Base-by-base conservation (phyloP, 2,329 filamentous ascomycete species). In the Apiospora marii region DNA sequence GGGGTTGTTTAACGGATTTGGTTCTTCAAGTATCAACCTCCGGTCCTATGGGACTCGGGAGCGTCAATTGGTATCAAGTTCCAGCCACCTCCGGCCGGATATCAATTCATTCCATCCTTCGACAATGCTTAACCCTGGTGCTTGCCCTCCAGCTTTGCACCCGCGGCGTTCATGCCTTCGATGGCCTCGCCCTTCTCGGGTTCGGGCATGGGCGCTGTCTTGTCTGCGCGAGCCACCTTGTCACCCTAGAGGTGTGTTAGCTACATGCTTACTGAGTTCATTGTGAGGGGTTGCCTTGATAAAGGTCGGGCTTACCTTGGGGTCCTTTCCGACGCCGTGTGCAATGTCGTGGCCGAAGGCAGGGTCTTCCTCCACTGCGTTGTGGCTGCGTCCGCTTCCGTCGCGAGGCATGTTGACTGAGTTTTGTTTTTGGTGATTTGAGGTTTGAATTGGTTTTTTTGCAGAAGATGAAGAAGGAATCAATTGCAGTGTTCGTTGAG, bases 121-220 rank as follows among this genome's bases (percentile, higher is more conserved):
- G 30, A 13, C 3, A 41, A 48, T 24, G 41, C 7, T 48, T 78
- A 80, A 43, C 85, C 85, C 78, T 87, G 85, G 69, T 75, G 83
- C 81, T 49, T 84, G 76, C 19, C 85, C 85, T 74, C 84, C 80
- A 76, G 84, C 85, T 68, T 81, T 75, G 86, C 86, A 7, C 83
- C 86, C 73, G 84, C 85, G 58, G 85, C 85, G 44, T 80, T 79
- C 73, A 79, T 67, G 70, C 81, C 85, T 53, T 81, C 73, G 2
- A 88, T 74, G 0, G 79, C 86, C 0, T 77, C 76, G 14, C 87
- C 87, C 72, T 86, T 81, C 73, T 87, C 85, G 5, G 80, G 74
- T 77, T 87, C 83, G 12, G 87, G 87, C 67, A 87, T 75, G 1
- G 83, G 81, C 0, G 87, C 87, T 1, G 85, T 84, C 82, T 88